Conservation (phyloP, 2,329 filamentous ascomycete species). For the Fusarium nygamai region DNA sequence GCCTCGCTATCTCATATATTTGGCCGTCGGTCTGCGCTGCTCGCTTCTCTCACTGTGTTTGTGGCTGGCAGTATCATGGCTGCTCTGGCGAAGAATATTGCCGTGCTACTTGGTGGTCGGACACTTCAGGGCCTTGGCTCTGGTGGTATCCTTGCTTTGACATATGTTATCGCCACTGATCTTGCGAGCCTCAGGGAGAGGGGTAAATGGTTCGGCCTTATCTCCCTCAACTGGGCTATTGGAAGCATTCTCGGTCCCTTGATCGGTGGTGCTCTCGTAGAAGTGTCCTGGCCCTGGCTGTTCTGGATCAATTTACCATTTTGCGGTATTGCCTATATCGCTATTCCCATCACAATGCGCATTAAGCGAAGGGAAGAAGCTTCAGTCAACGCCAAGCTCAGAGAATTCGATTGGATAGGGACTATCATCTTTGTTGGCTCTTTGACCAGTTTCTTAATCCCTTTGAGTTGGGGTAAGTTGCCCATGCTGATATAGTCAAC, state of each 20-base stretch:
- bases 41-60: conserved; percentile 34
- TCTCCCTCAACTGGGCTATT: conserved; percentile 61
- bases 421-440: conserved; percentile 68
- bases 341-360: conserved; percentile 32
- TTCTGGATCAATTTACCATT: conserved; percentile 73
- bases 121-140: conserved; percentile 62
- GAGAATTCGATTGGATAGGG: conserved; percentile 70
- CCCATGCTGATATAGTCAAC: neutral
- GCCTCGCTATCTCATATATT: conserved; percentile 41
- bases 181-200: conserved; percentile 56
- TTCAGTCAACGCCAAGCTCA: conserved; percentile 21
- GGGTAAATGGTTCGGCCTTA: conserved; percentile 52
- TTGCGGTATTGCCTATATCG: conserved; percentile 35
- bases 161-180: conserved; percentile 58
- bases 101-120: conserved; percentile 57
- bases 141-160: conserved; percentile 59
- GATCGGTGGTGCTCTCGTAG: conserved; percentile 63
- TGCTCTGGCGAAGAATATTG: conserved; percentile 31
- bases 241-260: conserved; percentile 57
- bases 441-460: conserved; percentile 54
- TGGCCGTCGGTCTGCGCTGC: conserved; percentile 31
- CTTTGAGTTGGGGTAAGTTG: conserved; percentile 37
- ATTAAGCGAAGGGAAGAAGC: conserved; percentile 27
- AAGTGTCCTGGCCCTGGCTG: conserved; percentile 69
- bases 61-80: conserved; percentile 34